Evolutionary conservation across 345 rosid genomes (phyloP).

Genomic region (Hirschfeldia incana): DNA sequence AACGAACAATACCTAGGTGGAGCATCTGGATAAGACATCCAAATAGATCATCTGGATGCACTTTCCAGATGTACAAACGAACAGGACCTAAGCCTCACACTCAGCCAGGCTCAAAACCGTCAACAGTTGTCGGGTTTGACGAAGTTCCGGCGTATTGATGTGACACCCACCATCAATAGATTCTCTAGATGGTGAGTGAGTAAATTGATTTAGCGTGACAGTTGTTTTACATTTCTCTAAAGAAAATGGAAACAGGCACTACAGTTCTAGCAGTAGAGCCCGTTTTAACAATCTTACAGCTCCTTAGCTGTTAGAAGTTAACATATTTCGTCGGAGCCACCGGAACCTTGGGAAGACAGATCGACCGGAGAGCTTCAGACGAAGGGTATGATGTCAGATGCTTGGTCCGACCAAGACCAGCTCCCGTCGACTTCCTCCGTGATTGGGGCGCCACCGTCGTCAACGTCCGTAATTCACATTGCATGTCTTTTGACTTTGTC

Average conservation of each 20-base stretch:
- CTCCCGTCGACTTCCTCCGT: constrained; percentile 91
- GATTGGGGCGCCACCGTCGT: constrained; percentile 98
- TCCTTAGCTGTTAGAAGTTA: no score
- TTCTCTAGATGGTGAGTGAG: constrained; percentile 68
- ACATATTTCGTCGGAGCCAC: constrained; percentile 92
- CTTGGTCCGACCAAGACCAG: constrained; percentile 88
- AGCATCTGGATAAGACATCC: no score
- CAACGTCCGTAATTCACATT: constrained; percentile 49
- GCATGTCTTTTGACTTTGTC: neutral
- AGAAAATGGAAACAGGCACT: no score
- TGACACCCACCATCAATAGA: constrained; percentile 59
- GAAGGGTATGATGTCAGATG: constrained; percentile 93
- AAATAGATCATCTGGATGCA: no score
- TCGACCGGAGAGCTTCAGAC: constrained; percentile 84
- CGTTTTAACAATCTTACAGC: no score
- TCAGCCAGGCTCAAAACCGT: constrained; percentile 67
- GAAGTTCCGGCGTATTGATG: constrained; percentile 77
- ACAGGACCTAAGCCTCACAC: constrained; percentile 76
- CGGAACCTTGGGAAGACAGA: constrained; percentile 88
- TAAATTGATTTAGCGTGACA: constrained; percentile 19
- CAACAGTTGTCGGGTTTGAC: constrained; percentile 82
- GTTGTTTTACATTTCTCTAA: no score
- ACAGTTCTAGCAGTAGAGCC: no score
- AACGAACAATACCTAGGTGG: no score
- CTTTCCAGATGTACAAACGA: no score